A percentile compares a stretch with the other conserved stretches of the same genome.
Evolutionary conservation across 331 rosid genomes (phyloP).

Genomic region (Cydonia oblonga): DNA sequence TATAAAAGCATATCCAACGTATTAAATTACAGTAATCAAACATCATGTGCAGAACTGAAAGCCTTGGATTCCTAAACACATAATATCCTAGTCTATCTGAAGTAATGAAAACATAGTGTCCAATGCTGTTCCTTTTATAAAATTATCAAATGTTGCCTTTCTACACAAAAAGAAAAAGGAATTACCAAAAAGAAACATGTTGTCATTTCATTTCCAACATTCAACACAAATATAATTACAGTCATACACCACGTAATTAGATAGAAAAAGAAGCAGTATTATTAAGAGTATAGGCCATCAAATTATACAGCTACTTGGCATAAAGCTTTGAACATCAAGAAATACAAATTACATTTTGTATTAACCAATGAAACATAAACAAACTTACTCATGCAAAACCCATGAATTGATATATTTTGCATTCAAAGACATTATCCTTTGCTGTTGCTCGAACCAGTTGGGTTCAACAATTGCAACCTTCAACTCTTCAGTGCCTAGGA

Average conservation of each 20-base stretch:
- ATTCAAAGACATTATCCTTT: slow-evolving; percentile 30
- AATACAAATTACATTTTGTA: background rate
- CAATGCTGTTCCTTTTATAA: background rate
- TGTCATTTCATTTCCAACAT: background rate
- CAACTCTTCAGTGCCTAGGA: slow-evolving; percentile 38
- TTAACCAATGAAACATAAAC: background rate
- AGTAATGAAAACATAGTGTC: no score
- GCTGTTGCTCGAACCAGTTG: slow-evolving; percentile 32
- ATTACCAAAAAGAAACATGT: background rate
- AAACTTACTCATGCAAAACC: slow-evolving; percentile 29
- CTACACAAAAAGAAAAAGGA: background rate
- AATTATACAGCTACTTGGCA: background rate
- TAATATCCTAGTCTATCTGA: background rate
- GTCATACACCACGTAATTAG: background rate
- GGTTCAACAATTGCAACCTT: slow-evolving; percentile 35
- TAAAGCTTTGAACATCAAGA: background rate
- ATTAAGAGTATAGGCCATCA: background rate
- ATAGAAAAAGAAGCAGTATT: background rate
- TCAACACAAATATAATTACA: background rate
- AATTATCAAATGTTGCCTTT: background rate
- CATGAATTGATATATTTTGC: slow-evolving; percentile 30
- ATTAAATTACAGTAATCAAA: background rate
- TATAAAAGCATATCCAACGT: background rate
- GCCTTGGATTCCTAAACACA: background rate
- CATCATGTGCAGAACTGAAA: background rate